Evolutionary conservation across 176 grass and related monocot genomes (phyloP).

Genomic region (Hordeum marinum): DNA sequence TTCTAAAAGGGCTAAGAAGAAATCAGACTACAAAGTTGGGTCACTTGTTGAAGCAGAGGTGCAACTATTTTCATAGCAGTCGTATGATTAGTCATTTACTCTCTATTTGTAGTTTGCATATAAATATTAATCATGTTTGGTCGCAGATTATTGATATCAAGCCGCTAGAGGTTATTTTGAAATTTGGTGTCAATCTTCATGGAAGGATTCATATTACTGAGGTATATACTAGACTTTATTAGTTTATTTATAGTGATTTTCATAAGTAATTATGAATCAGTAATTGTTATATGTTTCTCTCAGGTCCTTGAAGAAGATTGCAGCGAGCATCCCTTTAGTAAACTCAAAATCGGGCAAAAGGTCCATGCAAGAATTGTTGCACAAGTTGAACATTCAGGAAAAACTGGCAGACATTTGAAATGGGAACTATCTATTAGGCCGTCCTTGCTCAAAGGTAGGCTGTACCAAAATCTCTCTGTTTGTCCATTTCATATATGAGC

Average conservation of each 20-base stretch:
- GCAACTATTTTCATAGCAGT: background rate
- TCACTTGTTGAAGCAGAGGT: conserved; percentile 89
- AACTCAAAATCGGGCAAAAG: conserved; percentile 61
- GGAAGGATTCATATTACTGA: conserved; percentile 90
- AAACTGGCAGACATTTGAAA: conserved; percentile 46
- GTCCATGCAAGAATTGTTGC: conserved; percentile 66
- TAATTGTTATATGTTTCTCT: conserved; percentile 16
- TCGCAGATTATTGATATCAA: conserved; percentile 78
- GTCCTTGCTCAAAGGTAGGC: conserved; percentile 55
- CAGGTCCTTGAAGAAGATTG: conserved; percentile 69
- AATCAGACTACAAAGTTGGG: conserved; percentile 57
- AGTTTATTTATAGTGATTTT: conserved; percentile 18
- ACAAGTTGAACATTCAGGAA: conserved; percentile 48
- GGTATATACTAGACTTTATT: conserved; percentile 41
- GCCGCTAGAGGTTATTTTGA: conserved; percentile 66
- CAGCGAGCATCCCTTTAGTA: conserved; percentile 57
- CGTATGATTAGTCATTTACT: conserved; percentile 10
- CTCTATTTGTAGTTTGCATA: conserved; percentile 4
- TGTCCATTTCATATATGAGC: background rate
- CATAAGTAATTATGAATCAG: conserved; percentile 13
- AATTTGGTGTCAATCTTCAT: conserved; percentile 62
- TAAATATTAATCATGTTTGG: conserved; percentile 4
- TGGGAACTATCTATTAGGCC: conserved; percentile 91
- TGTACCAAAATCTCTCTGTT: background rate
- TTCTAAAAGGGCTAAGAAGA: conserved; percentile 68